A percentile compares a stretch with the other conserved stretches of the same genome.
phyloP scores from a whole-genome alignment of 148 eudicot genomes.

The Cornus controversa region DNA sequence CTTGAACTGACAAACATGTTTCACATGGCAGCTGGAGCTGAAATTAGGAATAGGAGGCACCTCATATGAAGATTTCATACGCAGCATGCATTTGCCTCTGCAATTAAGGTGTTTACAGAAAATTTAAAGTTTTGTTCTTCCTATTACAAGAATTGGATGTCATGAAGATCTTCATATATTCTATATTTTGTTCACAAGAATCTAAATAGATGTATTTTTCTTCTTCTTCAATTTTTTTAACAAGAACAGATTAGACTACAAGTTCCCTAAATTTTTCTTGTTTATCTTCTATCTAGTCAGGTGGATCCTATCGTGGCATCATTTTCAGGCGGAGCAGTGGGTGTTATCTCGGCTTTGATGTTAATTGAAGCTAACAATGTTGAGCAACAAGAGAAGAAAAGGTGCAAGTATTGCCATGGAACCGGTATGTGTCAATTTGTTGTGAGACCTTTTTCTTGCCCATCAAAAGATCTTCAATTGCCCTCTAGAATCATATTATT shows the following conservation, averaged over 20 bases:
- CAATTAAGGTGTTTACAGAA: slow-evolving; percentile 64
- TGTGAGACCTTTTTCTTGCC: not conserved
- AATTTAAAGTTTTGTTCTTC: not conserved
- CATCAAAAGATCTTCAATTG: not conserved
- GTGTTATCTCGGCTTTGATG: slow-evolving; percentile 94
- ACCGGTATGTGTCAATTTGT: slow-evolving; percentile 51
- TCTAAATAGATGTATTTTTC: not conserved
- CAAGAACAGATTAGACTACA: not conserved
- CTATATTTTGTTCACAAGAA: not conserved
- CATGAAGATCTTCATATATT: not conserved
- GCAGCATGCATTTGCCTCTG: slow-evolving; percentile 76
- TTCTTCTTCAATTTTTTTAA: not conserved
- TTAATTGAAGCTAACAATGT: slow-evolving; percentile 86
- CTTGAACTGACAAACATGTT: not conserved
- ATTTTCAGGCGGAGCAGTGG: slow-evolving; percentile 94
- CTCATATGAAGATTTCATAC: slow-evolving; percentile 84
- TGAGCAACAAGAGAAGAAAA: slow-evolving; percentile 89
- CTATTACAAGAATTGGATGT: slow-evolving; percentile 5
- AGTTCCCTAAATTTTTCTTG: slow-evolving; percentile 10
- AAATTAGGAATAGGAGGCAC: slow-evolving; percentile 91
- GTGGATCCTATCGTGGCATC: slow-evolving; percentile 98
- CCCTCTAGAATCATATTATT: not conserved
- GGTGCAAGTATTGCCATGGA: slow-evolving; percentile 96
- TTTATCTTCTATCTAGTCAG: slow-evolving; percentile 52
- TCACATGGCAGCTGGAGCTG: slow-evolving; percentile 71